Base-by-base conservation (phyloP, 2,329 filamentous ascomycete genomes). In the Claviceps paspali region DNA sequence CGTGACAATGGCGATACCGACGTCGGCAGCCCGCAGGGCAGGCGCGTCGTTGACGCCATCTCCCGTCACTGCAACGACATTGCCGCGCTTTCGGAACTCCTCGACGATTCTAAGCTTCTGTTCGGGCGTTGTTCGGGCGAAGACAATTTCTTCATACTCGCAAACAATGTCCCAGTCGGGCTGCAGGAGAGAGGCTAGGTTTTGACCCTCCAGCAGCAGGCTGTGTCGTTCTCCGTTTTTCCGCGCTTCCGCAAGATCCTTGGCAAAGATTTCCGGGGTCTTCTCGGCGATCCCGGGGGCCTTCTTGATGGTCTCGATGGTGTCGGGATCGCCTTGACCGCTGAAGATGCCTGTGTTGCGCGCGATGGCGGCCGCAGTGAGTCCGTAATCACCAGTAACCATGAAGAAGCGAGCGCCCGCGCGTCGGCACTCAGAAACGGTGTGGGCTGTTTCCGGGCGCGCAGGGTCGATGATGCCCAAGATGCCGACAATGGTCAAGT, bases 61-160 rank as follows among this genome's bases (percentile, higher is more conserved):
- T 22, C 79, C 80, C n/a, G 79, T 83, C 61, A 83, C 80, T 24
- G 76, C 79, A 9, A 74, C 77, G 1, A 69, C 70, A 21, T 74
- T 70, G 15, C 69, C 67, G 11, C 69, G 59, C 15, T 58, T 53
- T 44, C 79, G 76, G 17, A 82, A 65, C 33, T 76, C 76, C 39
- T 76, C 70, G 32, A 84, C 80, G 63, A 83, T 82, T 29, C 76
- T 70, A 6, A 80, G 73, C 49, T 83, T 83, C 27, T 79, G 81
- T 39, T 76, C 68, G 0, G 79, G 79, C 0, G 76, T 74, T 38
- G 77, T 81, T 15, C 78, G 68, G 12, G 78, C 77, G 45, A 81
- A 76, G 14, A 82, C 76, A 15, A 82, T 65, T 45, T 73, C 69
- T n/a, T 64, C 58, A 36, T 71, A 70, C 7, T 56, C 54, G 43